Conservation (phyloP, 148 eudicot species). For the Rhododendron ovatum region DNA sequence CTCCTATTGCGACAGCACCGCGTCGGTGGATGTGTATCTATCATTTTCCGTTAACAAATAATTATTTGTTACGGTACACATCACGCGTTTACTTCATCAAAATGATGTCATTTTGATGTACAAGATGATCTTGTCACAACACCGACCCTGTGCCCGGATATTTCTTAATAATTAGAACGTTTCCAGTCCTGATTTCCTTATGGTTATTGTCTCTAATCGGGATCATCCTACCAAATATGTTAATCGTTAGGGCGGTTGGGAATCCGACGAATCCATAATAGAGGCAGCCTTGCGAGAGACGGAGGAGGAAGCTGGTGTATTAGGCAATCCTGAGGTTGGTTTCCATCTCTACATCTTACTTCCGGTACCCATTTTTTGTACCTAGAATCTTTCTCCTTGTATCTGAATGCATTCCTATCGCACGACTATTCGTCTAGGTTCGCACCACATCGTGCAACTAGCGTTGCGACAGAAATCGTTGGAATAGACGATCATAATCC, state of each 20-base stretch:
- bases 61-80: not conserved
- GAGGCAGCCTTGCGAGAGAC: constrained; percentile 60
- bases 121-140: not conserved
- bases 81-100: not conserved
- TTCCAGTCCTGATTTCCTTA: not conserved
- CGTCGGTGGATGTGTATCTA: no score
- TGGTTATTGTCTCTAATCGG: not conserved
- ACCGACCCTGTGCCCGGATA: not conserved
- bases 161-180: not conserved
- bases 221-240: not conserved
- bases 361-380: not conserved
- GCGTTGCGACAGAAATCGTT: not conserved
- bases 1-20: no score
- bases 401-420: no score
- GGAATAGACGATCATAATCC: not conserved
- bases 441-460: not conserved
- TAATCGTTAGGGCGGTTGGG: constrained; percentile 64
- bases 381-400: no score
- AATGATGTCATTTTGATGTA: not conserved
- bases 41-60: no score
- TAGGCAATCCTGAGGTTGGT: constrained; percentile 44
- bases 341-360: not conserved
- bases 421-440: no score
- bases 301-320: constrained; percentile 69
- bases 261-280: constrained; percentile 49